Base-by-base conservation (phyloP, 352 stramenopile genomes). In the Pythium plurisporium region DNA sequence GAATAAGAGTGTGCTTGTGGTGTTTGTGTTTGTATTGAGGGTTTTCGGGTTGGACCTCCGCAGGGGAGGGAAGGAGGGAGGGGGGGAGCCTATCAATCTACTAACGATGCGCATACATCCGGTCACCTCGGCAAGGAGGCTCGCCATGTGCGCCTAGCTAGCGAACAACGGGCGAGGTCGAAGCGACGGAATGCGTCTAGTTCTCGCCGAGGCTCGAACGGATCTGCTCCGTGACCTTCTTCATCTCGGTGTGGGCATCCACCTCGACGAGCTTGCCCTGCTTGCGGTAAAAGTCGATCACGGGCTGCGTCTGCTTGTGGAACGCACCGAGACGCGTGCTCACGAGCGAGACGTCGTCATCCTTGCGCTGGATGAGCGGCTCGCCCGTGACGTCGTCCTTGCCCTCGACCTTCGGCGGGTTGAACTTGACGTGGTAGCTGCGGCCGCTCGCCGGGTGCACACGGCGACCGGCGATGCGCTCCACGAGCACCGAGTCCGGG, bases 371-470 rank as follows among this genome's bases (percentile, higher is more conserved):
- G 79, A 99, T 98, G 52, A 99, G 79, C 38, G 86, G 66, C 66
- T 98, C 96, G 40, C 94, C 92, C n/a, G 96, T 98, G 42, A 97
- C 57, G 72, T 99, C 96, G 73, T 95, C 86, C 63, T 86, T 85
- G 58, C 73, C 81, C 1, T 71, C 71, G 14, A 87, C 82, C 81
- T 98, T 96, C 26, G 96, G 96, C 45, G 96, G 95, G 60, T 96
- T 96, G 78, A 98, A 99, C 85, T 98, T 98, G 58, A 98, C 84
- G 73, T 99, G 96, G 79, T 99, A 99, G 71, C 84, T 98, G 62
- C 94, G 87, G 74, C 96, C 96, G 34, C 74, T 96, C n/a, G 72
- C 82, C 45, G 92, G 87, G 84, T 99, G 94, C 70, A 99, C 96
- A 67, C 95, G 96, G 60, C 96, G 89, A 55, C 96, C 96, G 22